A percentile compares a stretch with the other conserved stretches of the same genome.
These are phyloP conservation scores for Tuber brumale DNA, from an alignment of 495 filamentous ascomycete species.

Conservation along the genomic window DNA sequence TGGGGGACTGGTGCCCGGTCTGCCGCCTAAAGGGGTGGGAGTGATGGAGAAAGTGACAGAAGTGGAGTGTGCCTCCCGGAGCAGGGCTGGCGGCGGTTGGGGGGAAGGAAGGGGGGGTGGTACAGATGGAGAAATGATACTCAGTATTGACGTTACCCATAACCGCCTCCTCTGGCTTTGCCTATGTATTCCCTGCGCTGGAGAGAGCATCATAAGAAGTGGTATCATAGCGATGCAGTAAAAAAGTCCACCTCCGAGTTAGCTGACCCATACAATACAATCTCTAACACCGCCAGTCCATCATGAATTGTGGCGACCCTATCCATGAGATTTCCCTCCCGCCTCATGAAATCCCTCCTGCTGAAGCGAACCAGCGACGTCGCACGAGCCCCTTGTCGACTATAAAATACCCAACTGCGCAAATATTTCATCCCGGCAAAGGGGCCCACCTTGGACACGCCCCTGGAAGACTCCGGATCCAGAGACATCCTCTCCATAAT, in stretches of 20 bases:
- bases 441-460: constrained; percentile 35
- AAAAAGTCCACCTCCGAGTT: constrained; percentile 43
- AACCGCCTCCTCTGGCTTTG: constrained; percentile 74
- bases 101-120: not conserved
- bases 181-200: constrained; percentile 69
- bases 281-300: constrained; percentile 46
- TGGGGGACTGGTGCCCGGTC: constrained; percentile 76
- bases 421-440: constrained; percentile 19
- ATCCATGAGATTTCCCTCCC: not conserved
- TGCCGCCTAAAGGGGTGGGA: constrained; percentile 61
- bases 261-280: constrained; percentile 56
- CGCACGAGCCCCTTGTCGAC: not conserved
- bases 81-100: constrained; percentile 15
- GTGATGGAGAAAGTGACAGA: constrained; percentile 17
- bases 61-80: constrained; percentile 37
- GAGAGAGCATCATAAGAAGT: constrained; percentile 46
- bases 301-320: not conserved
- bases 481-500: constrained; percentile 83
- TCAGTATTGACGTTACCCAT: constrained; percentile 75
- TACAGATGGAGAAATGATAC: constrained; percentile 36
- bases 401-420: not conserved
- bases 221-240: constrained; percentile 8
- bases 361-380: not conserved
- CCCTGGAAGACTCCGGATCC: not conserved
- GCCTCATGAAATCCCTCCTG: constrained; percentile 7